phyloP scores from a whole-genome alignment of 2,329 filamentous ascomycete species.

The Blumeria graminis region DNA sequence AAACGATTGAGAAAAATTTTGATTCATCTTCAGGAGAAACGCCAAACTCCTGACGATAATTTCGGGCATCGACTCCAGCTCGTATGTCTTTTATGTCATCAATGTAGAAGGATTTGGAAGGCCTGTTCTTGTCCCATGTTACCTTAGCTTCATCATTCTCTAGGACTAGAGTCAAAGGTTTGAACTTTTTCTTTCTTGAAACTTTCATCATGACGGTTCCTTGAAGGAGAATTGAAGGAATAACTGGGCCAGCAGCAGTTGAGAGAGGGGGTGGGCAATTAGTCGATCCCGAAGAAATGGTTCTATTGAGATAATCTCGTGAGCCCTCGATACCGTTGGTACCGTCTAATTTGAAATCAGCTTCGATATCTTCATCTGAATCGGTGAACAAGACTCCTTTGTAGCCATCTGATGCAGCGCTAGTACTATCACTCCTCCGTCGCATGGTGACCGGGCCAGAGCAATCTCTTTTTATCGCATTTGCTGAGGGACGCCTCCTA shows the following conservation, averaged over 20 bases:
- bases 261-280: conserved; percentile 16
- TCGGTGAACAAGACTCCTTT: conserved; percentile 21
- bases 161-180: conserved; percentile 46
- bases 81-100: conserved; percentile 89
- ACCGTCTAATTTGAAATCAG: conserved; percentile 23
- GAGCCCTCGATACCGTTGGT: conserved; percentile 18
- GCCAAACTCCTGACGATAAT: conserved; percentile 68
- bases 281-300: conserved; percentile 23
- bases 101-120: conserved; percentile 70
- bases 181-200: conserved; percentile 60
- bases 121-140: conserved; percentile 58
- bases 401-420: conserved; percentile 31
- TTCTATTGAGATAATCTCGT: conserved; percentile 24
- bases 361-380: conserved; percentile 32
- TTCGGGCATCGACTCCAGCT: conserved; percentile 58
- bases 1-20: conserved; percentile 77
- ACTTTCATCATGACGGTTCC: conserved; percentile 64
- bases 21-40: conserved; percentile 41
- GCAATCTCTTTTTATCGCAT: conserved; percentile 61
- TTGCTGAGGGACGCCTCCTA: conserved; percentile 54
- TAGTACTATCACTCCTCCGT: conserved; percentile 73
- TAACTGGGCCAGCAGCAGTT: conserved; percentile 37
- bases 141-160: conserved; percentile 71
- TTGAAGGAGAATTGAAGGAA: conserved; percentile 51
- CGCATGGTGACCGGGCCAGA: conserved; percentile 74